Evolutionary conservation across 257 asterid species (phyloP), one percentile per base, ranked within the genome.

Genomic region (Paraleonurus japonicus): DNA sequence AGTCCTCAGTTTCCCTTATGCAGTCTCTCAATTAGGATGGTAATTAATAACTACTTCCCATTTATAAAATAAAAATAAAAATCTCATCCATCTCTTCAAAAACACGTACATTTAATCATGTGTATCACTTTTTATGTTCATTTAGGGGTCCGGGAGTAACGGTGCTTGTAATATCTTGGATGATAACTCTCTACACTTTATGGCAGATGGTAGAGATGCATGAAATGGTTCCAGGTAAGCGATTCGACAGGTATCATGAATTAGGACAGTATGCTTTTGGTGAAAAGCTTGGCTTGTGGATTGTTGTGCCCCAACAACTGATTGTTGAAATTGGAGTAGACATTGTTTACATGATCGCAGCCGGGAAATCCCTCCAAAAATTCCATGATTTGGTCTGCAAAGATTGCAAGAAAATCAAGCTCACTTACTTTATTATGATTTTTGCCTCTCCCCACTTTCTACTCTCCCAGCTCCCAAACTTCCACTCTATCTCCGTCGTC

Each of bases 151-250:
- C 90, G 6, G 90, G 93, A 41, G 37, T 79, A 0, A 65, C 88
- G 0, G 30, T 81, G 23, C 65, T 85, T 76, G 9, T 83, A 1
- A 54, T 87, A 9, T 81, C 92, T 19, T 87, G 92, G 92, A 43
- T 81, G n/a, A 83, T 87, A 45, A 85, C 92, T 3, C 47, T 87
- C 2, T 87, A 82, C 82, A 84, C 92, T 0, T 32, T 87, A 1
- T 84, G 92, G 92, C 88, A 87, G 71, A 84, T 87, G 92, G 86
- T 84, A 37, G 83, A 87, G 30, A 87, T 87, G 92, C 92, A 87
- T 17, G 92, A 87, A 65, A 79, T 77, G 65, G 81, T 61, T 2
- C 80, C 82, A 0, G 90, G 90, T 0, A 81, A 80, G 7, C 77
- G 92, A 4, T 79, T 82, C n/a, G 89, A 86, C 58, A 51, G 92